phyloP scores from a whole-genome alignment of 2,329 filamentous ascomycete species.

The Emmonsia crescens region DNA sequence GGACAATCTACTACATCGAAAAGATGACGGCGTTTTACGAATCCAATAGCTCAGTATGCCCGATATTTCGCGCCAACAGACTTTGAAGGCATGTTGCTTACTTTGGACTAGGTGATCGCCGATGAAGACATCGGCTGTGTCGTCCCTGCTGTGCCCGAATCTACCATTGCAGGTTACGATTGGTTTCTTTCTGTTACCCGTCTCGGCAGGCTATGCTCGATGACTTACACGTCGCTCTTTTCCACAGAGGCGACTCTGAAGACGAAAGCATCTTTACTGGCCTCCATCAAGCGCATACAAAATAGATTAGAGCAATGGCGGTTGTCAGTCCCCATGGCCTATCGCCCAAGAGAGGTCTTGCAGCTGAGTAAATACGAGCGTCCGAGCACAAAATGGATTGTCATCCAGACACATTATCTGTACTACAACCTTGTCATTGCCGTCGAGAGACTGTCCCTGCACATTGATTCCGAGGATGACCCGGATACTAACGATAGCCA shows the following conservation, averaged over 20 bases:
- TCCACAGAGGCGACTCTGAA: not conserved
- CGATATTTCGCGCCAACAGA: not conserved
- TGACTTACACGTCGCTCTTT: not conserved
- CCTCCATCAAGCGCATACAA: constrained; percentile 16
- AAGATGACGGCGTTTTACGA: not conserved
- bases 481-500: constrained; percentile 11
- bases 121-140: constrained; percentile 30
- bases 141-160: constrained; percentile 24
- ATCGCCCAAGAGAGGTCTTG: constrained; percentile 22
- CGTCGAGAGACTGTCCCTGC: constrained; percentile 21
- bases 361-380: constrained; percentile 11
- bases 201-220: not conserved
- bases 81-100: constrained; percentile 9
- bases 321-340: constrained; percentile 19
- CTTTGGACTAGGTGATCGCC: constrained; percentile 21
- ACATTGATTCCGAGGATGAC: constrained; percentile 15
- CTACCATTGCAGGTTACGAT: constrained; percentile 17
- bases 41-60: not conserved
- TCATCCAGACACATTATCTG: constrained; percentile 20
- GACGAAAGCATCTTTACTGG: constrained; percentile 24
- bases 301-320: constrained; percentile 25
- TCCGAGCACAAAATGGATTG: constrained; percentile 8
- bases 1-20: not conserved
- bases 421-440: constrained; percentile 26
- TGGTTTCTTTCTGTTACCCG: not conserved